phyloP scores from a whole-genome alignment of 177 flowering plant species.

The Telopea speciosissima region DNA sequence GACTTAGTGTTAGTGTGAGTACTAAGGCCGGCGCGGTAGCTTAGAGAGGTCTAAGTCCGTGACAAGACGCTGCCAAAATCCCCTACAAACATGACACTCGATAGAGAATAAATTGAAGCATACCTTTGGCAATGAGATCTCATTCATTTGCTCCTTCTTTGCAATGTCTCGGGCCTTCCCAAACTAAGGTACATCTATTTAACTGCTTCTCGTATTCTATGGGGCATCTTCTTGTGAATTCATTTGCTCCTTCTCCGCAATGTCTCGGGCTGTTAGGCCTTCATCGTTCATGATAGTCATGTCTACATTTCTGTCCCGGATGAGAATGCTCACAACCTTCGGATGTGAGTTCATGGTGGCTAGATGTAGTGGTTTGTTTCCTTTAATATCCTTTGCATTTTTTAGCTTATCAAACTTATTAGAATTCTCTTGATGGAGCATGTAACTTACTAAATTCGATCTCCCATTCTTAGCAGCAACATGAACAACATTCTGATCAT shows the following conservation, averaged over 20 bases:
- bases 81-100: too few relatives aligned
- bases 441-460: neutral
- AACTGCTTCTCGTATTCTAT: too few relatives aligned
- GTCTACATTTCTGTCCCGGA: neutral
- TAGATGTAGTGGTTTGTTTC: constrained; percentile 10
- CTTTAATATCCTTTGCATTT: constrained; percentile 4
- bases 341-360: constrained; percentile 4
- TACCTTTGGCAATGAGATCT: too few relatives aligned
- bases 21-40: too few relatives aligned
- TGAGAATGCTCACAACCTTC: neutral
- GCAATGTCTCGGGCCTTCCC: too few relatives aligned
- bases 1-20: too few relatives aligned
- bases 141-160: too few relatives aligned
- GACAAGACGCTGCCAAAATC: too few relatives aligned
- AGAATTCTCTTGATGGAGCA: neutral
- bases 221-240: too few relatives aligned
- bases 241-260: neutral
- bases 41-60: too few relatives aligned
- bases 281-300: neutral
- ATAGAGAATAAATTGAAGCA: too few relatives aligned
- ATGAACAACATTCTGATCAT: constrained; percentile 9
- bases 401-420: neutral
- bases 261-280: neutral
- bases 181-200: too few relatives aligned
- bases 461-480: neutral